Conservation (phyloP, 2,329 filamentous ascomycete species). For the Fusarium continuum region DNA sequence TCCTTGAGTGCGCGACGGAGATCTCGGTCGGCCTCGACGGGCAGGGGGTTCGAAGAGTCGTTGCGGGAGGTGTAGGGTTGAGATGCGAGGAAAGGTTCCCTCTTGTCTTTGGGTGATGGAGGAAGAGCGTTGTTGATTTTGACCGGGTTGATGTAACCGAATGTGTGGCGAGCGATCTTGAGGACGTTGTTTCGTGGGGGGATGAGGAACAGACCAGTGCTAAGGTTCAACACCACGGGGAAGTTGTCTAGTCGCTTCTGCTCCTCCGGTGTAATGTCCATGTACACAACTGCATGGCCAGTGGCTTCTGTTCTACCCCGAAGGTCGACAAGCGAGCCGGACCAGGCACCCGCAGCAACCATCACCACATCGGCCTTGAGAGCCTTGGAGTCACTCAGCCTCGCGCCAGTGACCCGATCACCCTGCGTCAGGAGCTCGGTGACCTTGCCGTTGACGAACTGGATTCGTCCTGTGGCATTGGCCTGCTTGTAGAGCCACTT, state of each 20-base stretch:
- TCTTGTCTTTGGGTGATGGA: slow-evolving; percentile 39
- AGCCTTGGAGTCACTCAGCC: slow-evolving; percentile 48
- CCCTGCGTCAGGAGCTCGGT: slow-evolving; percentile 53
- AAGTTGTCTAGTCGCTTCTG: slow-evolving; percentile 69
- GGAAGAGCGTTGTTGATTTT: slow-evolving; percentile 49
- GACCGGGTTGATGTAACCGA: slow-evolving; percentile 70
- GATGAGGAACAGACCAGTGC: slow-evolving; percentile 77
- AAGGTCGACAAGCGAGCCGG: slow-evolving; percentile 78
- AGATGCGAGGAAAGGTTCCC: slow-evolving; percentile 48
- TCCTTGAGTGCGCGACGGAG: slow-evolving; percentile 69
- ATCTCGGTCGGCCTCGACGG: slow-evolving; percentile 67
- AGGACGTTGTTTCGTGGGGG: slow-evolving; percentile 70
- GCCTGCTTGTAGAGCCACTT: slow-evolving; percentile 66
- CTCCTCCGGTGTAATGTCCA: slow-evolving; percentile 77
- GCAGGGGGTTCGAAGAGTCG: slow-evolving; percentile 59
- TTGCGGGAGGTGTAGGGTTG: slow-evolving; percentile 49
- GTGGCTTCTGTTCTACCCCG: slow-evolving; percentile 80
- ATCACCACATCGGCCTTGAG: slow-evolving; percentile 75
- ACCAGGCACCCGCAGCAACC: slow-evolving; percentile 90
- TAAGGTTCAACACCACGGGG: slow-evolving; percentile 79
- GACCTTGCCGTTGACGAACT: slow-evolving; percentile 62
- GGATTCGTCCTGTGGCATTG: slow-evolving; percentile 63
- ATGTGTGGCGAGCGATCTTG: slow-evolving; percentile 75
- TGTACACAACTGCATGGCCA: slow-evolving; percentile 82
- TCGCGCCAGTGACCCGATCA: slow-evolving; percentile 63